These are phyloP conservation scores for Agapanthus africanus DNA, from an alignment of 106 monocot genomes.

Conservation along the genomic window DNA sequence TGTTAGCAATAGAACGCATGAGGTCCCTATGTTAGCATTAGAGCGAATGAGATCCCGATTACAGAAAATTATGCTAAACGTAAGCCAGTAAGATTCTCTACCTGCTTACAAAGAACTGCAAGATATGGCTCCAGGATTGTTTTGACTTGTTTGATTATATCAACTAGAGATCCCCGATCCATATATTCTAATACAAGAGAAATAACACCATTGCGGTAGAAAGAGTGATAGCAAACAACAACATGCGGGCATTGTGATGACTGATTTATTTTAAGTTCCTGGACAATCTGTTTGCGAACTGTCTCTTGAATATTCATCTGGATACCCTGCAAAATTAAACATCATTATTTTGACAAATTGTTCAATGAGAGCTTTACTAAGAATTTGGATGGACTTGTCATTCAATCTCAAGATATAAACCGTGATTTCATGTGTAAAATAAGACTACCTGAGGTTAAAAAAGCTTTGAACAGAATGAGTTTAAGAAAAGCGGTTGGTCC, in stretches of 20 bases:
- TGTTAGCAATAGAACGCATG: too few relatives aligned
- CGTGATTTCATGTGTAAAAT: too few relatives aligned
- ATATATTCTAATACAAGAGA: slow-evolving; percentile 94
- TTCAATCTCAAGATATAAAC: too few relatives aligned
- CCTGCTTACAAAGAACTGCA: slow-evolving; percentile 93
- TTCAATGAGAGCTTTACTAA: too few relatives aligned
- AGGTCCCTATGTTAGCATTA: slow-evolving; percentile 7
- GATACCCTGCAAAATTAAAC: slow-evolving; percentile 56
- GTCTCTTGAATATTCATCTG: slow-evolving; percentile 96
- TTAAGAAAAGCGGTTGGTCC: too few relatives aligned
- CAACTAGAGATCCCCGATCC: slow-evolving; percentile 92
- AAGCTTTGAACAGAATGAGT: too few relatives aligned
- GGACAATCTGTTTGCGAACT: slow-evolving; percentile 88
- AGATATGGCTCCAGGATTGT: slow-evolving; percentile 97
- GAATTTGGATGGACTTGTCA: too few relatives aligned
- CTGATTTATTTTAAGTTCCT: slow-evolving; percentile 97
- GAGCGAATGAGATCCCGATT: background rate
- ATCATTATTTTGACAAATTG: background rate
- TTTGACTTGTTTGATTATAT: slow-evolving; percentile 82
- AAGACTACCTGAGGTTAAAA: too few relatives aligned
- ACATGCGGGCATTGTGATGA: slow-evolving; percentile 70
- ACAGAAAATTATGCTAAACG: background rate
- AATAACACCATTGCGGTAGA: slow-evolving; percentile 94
- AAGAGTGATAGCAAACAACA: slow-evolving; percentile 88
- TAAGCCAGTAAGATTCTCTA: background rate